A percentile compares a stretch with the other conserved stretches of the same genome.
Conservation (phyloP, 2,329 filamentous ascomycete genomes). For the Pseudocercospora crystallina region DNA sequence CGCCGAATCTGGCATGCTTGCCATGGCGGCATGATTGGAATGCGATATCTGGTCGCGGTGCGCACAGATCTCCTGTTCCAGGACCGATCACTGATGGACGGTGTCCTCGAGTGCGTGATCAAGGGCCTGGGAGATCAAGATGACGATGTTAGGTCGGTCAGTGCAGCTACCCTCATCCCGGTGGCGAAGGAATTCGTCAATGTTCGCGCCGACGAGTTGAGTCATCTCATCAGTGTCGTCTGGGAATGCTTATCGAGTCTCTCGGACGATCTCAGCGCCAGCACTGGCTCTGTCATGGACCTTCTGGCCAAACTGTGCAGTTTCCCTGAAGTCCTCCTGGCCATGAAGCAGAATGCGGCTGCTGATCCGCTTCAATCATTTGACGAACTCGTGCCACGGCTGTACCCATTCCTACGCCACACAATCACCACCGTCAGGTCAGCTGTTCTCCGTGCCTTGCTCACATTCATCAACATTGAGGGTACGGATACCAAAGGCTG, state of each 20-base stretch:
- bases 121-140: conserved; percentile 87
- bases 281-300: conserved; percentile 98
- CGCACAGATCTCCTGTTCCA: conserved; percentile 86
- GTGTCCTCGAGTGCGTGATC: conserved; percentile 89
- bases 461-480: conserved; percentile 88
- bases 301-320: conserved; percentile 91
- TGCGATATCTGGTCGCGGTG: conserved; percentile 92
- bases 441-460: conserved; percentile 85
- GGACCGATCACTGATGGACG: conserved; percentile 84
- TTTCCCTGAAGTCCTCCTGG: conserved; percentile 86
- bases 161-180: conserved; percentile 93
- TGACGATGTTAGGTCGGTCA: conserved; percentile 94
- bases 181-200: conserved; percentile 94
- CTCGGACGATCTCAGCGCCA: conserved; percentile 95
- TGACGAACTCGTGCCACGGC: conserved; percentile 82
- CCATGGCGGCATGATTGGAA: conserved; percentile 95
- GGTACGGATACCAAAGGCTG: conserved; percentile 78
- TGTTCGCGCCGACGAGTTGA: conserved; percentile 74
- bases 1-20: conserved; percentile 88
- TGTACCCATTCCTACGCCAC: conserved; percentile 94
- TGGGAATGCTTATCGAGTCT: conserved; percentile 96
- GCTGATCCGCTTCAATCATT: conserved; percentile 86
- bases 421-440: conserved; percentile 95
- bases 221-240: conserved; percentile 85
- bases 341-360: conserved; percentile 88